A percentile compares a stretch with the other conserved stretches of the same genome.
phyloP scores from a whole-genome alignment of 352 stramenopile species.

The Pilasporangium apinafurcum region DNA sequence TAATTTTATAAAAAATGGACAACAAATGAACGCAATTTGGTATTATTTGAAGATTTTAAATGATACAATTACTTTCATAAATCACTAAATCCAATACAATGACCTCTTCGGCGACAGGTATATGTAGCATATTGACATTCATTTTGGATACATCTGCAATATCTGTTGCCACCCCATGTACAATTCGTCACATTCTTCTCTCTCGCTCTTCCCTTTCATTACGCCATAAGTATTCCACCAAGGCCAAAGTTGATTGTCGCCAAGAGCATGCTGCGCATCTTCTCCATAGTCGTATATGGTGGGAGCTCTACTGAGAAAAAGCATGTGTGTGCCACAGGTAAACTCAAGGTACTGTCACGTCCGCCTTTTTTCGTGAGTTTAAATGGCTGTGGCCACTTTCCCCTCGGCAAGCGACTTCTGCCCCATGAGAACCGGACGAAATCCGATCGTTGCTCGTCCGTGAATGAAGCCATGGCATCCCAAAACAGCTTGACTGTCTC shows the following conservation, averaged over 20 bases:
- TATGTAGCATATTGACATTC: no score
- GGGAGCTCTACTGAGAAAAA: constrained; percentile 95
- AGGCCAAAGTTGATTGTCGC: constrained; percentile 93
- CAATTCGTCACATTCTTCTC: no score
- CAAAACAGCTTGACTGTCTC: constrained; percentile 87
- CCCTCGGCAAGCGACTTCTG: constrained; percentile 84
- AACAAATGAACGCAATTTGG: no score
- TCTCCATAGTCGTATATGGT: constrained; percentile 87
- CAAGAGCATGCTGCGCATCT: constrained; percentile 89
- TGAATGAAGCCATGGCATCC: constrained; percentile 84
- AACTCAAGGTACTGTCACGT: constrained; percentile 65
- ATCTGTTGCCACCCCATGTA: no score
- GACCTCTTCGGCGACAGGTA: no score
- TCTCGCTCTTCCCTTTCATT: no score
- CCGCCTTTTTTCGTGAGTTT: constrained; percentile 90
- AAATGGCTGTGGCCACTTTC: constrained; percentile 86
- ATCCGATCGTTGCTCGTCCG: constrained; percentile 82
- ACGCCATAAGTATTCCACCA: constrained; percentile 87
- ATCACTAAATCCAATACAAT: no score
- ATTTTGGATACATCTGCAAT: no score
- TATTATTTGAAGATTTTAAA: no score
- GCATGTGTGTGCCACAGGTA: constrained; percentile 94
- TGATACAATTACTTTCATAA: no score
- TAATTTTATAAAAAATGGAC: no score
- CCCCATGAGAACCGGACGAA: constrained; percentile 95